Percentiles rank a stretch among this genome's conserved stretches.
Conservation (phyloP, 2,329 filamentous ascomycete species). For the Colletotrichum sp. region DNA sequence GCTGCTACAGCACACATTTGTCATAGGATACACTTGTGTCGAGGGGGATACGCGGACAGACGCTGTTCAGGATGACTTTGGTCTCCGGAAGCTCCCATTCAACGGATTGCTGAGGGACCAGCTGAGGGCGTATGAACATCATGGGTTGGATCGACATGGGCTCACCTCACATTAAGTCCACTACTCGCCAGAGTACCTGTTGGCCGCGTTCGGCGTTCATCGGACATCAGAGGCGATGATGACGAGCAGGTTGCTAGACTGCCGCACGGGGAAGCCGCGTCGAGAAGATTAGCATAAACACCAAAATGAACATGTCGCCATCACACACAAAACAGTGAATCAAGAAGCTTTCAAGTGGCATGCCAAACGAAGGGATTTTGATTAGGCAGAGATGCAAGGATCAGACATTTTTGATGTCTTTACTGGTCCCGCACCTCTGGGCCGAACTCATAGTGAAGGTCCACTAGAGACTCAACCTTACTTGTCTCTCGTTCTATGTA, state of each 20-base stretch:
- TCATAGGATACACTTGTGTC: not conserved
- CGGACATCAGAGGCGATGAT: not conserved
- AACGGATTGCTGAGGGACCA: not conserved
- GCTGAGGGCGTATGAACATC: not conserved
- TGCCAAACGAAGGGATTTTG: slow-evolving; percentile 3
- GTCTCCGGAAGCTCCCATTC: not conserved
- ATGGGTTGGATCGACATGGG: not conserved
- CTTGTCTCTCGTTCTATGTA: not conserved
- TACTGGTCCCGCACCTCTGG: not conserved
- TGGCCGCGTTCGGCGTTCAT: not conserved
- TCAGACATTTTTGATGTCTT: not conserved
- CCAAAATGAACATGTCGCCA: not conserved
- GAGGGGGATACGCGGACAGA: not conserved
- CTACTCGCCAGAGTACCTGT: not conserved
- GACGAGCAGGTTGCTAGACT: not conserved
- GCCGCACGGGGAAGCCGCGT: not conserved
- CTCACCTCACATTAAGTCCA: not conserved
- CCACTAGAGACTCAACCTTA: not conserved
- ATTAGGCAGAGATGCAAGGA: not conserved
- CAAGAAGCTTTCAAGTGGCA: not conserved
- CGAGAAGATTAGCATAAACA: not conserved
- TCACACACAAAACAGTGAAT: not conserved
- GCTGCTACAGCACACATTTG: not conserved
- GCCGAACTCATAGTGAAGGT: not conserved
- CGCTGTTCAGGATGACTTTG: not conserved